Evolutionary conservation across 2,329 filamentous ascomycete species (phyloP), one percentile per base, ranked within the genome.

Genomic region (Penicillium nordicum): DNA sequence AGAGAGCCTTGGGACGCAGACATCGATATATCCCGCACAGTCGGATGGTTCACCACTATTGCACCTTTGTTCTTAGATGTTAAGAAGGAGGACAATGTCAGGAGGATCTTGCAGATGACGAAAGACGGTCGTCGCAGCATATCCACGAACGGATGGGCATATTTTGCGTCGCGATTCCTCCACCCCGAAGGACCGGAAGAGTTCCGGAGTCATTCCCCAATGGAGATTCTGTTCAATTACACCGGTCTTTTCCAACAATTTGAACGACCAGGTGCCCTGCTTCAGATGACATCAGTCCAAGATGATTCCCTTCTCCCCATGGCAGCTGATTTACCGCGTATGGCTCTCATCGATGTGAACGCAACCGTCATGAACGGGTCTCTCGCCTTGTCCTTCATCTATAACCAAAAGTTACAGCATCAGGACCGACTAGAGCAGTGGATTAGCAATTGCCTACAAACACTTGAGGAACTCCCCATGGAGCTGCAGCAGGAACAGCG

Each of bases 171-270:
- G 16, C 70, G 64, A 49, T 50, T 11, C 44, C 50, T 55, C 34
- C 45, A 60, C 30, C 30, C 37, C 10, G 18, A 21, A 3, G 37
- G 18, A 14, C 30, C 30, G 30, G 30, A 34, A 34, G 14, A 7
- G 7, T 34, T 34, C 30, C 30, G 5, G 30, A 34, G 30, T 34
- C 37, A 40, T 50, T 38, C 57, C 29, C 82, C 82, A 0, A 77
- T 85, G 46, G 84, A 87, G 66, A 74, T 87, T 37, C 76, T 84
- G 34, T 85, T 87, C 67, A 85, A 78, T 54, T 84, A 82, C 60
- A 73, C 79, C 1, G 82, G 82, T 4, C 77, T 77, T 0, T 69
- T 79, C 16, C 77, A 81, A 47, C 76, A 79, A n/a, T 66, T 82
- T 0, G 78, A 81, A 49, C 73, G 30, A 34, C 30, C 30, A 14